Evolutionary conservation across 306 rosid species (phyloP).

Genomic region (Parietaria judaica): DNA sequence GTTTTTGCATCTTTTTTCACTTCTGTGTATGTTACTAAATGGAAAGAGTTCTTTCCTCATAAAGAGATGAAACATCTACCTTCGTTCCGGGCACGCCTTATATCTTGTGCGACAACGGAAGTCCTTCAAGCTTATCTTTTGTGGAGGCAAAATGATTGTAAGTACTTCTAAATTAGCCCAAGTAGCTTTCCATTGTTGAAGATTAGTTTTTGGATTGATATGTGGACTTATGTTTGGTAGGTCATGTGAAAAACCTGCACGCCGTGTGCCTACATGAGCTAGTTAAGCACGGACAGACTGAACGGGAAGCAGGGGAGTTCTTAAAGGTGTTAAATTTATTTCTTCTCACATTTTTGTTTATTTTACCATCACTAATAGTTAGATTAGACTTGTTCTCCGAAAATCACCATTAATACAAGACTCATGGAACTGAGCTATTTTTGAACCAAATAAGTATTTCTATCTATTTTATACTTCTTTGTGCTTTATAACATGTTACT

Average conservation of each 20-base stretch:
- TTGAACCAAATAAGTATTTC: background rate
- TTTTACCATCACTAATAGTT: background rate
- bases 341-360: conserved; percentile 5
- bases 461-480: background rate
- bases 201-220: background rate
- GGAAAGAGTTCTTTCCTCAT: conserved; percentile 53
- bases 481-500: background rate
- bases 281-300: conserved; percentile 49
- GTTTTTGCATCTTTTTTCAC: conserved; percentile 63
- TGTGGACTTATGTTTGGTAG: conserved; percentile 15
- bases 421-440: too few relatives aligned
- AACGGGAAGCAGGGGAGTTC: conserved; percentile 38
- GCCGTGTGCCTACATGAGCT: conserved; percentile 63
- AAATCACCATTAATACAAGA: too few relatives aligned
- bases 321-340: conserved; percentile 27
- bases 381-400: too few relatives aligned
- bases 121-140: conserved; percentile 69
- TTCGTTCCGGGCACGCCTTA: conserved; percentile 49
- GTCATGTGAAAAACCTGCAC: conserved; percentile 52
- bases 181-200: background rate
- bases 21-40: conserved; percentile 46
- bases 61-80: conserved; percentile 46
- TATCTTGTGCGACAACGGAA: conserved; percentile 52
- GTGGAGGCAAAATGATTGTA: conserved; percentile 75
- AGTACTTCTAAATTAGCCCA: conserved; percentile 12